Base-by-base conservation (phyloP, 768 basidiomycete genomes). In the Hygrophorus russula region DNA sequence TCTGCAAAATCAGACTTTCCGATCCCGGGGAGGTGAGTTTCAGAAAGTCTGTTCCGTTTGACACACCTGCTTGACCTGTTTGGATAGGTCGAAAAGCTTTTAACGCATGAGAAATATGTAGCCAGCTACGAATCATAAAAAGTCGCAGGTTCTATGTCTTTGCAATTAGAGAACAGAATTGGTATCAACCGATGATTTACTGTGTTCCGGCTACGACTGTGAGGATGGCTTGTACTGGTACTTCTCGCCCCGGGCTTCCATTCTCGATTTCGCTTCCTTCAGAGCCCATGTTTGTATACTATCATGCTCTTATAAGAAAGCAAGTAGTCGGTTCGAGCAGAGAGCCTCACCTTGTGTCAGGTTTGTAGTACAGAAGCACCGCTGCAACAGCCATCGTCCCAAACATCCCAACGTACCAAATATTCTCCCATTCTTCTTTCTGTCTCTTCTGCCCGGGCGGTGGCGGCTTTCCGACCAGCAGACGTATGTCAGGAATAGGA, bases 261-360 rank as follows among this genome's bases (percentile, higher is more conserved):
- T 88, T 49, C 91, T 71, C 45, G 69, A 70, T 62, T 91, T 89
- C 8, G 91, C 91, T 61, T 96, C 91, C 50, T 80, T 72, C 58
- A 92, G 63, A 27, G 92, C 92, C 91, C 92, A 96, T 1, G 82
- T 78, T 64, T 90, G 84, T 64, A 96, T 85, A 58, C 91, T 96
- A 36, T 15, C 17, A 18, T 20, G 35, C 20, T 18, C 20, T 53
- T 17, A 47, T 39, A 24, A 20, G 13, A 32, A 14, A 0, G 6
- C 9, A 7, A 24, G 11, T 18, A 17, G 9, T 10, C 11, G 3
- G 27, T 30, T 10, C 34, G 30, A 39, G 29, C 30, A 39, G 37
- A 28, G 13, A 36, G 28, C 49, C 83, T 47, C 51, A 91, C 91
- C 84, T 90, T 13, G 87, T 91, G 57, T 94, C 88, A 2, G 91